These are phyloP conservation scores for Caryopteris hybrid DNA, from an alignment of 305 asterid species.

Conservation along the genomic window DNA sequence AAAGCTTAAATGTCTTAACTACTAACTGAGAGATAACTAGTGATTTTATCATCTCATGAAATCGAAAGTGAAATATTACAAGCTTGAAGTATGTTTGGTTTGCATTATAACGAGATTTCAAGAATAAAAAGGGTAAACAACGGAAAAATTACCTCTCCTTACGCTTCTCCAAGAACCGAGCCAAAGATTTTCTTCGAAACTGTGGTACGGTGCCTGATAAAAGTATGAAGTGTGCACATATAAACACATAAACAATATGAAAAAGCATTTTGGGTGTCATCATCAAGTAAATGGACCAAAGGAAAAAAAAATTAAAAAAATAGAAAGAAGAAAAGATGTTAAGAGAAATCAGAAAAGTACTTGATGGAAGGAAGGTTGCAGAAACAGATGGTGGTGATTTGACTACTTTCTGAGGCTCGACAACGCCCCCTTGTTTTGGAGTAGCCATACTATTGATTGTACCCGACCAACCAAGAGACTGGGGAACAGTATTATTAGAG, in stretches of 20 bases:
- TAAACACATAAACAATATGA: not conserved
- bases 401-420: constrained; percentile 36
- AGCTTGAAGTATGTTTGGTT: no score
- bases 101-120: no score
- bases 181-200: constrained; percentile 74
- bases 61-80: no score
- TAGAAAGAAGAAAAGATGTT: not conserved
- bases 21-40: no score
- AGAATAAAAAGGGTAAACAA: not conserved
- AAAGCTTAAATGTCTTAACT: no score
- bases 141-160: constrained; percentile 62
- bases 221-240: not conserved
- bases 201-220: constrained; percentile 65
- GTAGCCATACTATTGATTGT: constrained; percentile 16
- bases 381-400: constrained; percentile 31
- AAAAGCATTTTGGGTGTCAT: not conserved
- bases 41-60: no score
- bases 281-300: no score
- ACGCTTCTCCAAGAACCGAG: constrained; percentile 87
- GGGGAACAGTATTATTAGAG: constrained; percentile 26
- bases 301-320: no score
- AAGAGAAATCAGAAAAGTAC: constrained; percentile 21
- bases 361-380: constrained; percentile 31
- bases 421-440: constrained; percentile 27
- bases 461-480: constrained; percentile 27